phyloP scores from a whole-genome alignment of 805 yeast genomes.

The Yamadazyma ubonensis region DNA sequence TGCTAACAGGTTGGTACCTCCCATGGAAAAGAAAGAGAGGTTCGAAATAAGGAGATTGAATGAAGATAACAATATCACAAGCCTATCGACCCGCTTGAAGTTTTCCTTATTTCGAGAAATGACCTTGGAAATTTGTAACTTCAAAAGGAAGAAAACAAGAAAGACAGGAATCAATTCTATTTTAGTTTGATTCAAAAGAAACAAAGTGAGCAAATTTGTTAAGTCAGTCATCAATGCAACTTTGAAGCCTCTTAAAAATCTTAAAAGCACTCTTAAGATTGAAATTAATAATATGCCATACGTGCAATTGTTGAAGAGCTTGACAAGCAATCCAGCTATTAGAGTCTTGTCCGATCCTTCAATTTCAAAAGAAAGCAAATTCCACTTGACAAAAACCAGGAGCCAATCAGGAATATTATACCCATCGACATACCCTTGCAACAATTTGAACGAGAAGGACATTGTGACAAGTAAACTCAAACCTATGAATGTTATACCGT shows the following conservation, averaged over 20 bases:
- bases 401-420: constrained; percentile 48
- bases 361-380: constrained; percentile 28
- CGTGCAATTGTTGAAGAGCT: constrained; percentile 26
- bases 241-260: constrained; percentile 22
- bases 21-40: constrained; percentile 78
- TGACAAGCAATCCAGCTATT: constrained; percentile 15
- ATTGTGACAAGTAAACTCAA: constrained; percentile 47
- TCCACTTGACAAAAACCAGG: constrained; percentile 24
- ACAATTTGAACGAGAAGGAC: constrained; percentile 53
- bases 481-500: constrained; percentile 36
- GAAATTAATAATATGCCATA: constrained; percentile 29
- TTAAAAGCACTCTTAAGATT: constrained; percentile 26
- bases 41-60: constrained; percentile 62
- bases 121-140: constrained; percentile 12
- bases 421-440: constrained; percentile 54
- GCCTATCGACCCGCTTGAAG: constrained; percentile 16
- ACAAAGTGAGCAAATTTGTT: constrained; percentile 33
- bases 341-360: constrained; percentile 12
- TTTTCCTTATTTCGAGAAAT: constrained; percentile 4
- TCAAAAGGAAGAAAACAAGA: constrained; percentile 33
- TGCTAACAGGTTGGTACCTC: constrained; percentile 89
- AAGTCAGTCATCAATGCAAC: constrained; percentile 35
- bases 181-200: constrained; percentile 56
- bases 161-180: constrained; percentile 56
- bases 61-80: constrained; percentile 25